phyloP scores from a whole-genome alignment of 2,329 filamentous ascomycete species.

The Curvularia spicifera region DNA sequence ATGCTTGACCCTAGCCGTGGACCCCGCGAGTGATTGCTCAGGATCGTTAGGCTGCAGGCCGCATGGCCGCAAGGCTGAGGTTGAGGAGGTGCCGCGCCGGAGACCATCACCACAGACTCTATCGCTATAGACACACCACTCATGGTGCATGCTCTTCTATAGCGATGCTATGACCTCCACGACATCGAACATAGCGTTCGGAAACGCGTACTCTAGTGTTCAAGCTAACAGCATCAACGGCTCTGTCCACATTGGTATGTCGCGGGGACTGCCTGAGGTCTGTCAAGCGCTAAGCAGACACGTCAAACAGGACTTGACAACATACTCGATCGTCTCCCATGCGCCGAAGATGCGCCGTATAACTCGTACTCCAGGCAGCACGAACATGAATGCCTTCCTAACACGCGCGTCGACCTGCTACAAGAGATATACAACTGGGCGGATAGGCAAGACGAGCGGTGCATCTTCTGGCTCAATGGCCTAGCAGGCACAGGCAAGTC shows the following conservation, averaged over 20 bases:
- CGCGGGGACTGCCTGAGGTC: not conserved
- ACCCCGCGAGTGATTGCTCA: too few species aligned
- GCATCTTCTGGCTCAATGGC: slow-evolving; percentile 42
- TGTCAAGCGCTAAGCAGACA: slow-evolving; percentile 4
- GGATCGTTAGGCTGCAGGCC: not conserved
- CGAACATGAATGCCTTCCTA: slow-evolving; percentile 28
- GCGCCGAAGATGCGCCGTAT: slow-evolving; percentile 25
- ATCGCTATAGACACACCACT: not conserved
- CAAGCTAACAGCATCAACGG: slow-evolving; percentile 3
- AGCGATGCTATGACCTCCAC: not conserved
- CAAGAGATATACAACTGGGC: slow-evolving; percentile 32
- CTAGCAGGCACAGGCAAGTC: slow-evolving; percentile 44
- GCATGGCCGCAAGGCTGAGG: not conserved
- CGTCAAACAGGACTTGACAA: slow-evolving; percentile 4
- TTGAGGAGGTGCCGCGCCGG: not conserved
- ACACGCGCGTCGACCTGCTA: slow-evolving; percentile 35
- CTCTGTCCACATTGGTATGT: slow-evolving; percentile 1
- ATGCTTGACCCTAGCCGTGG: not conserved
- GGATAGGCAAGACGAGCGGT: slow-evolving; percentile 16
- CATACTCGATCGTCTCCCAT: slow-evolving; percentile 4
- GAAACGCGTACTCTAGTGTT: not conserved
- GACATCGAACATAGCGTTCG: slow-evolving; percentile 5
- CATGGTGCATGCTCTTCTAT: not conserved
- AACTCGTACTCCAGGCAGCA: slow-evolving; percentile 30
- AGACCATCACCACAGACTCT: not conserved